A percentile compares a stretch with the other conserved stretches of the same genome.
These are phyloP conservation scores for Phyllosticta citribraziliensis DNA, from an alignment of 2,329 filamentous ascomycete species.

Conservation along the genomic window DNA sequence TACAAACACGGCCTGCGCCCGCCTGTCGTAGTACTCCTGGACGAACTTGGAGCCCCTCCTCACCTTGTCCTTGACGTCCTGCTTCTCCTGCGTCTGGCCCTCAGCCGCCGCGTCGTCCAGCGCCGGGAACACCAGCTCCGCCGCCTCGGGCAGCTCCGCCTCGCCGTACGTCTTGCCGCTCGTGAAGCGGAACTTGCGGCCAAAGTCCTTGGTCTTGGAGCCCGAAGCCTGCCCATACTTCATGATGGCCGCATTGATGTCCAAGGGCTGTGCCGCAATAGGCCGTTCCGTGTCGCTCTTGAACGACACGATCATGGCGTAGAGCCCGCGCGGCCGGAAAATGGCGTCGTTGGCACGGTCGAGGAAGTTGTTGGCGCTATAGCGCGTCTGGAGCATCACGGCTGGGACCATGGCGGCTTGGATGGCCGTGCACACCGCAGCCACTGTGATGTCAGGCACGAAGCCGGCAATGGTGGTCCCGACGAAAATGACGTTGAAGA, in stretches of 20 bases:
- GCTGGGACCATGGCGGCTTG: constrained; percentile 34
- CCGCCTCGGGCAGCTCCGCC: constrained; percentile 30
- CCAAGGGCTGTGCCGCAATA: constrained; percentile 21
- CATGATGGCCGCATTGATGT: constrained; percentile 30
- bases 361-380: constrained; percentile 44
- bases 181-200: constrained; percentile 28
- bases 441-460: constrained; percentile 31
- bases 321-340: constrained; percentile 48
- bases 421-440: constrained; percentile 36
- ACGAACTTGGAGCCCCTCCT: constrained; percentile 31
- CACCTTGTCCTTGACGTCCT: constrained; percentile 19
- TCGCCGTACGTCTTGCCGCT: constrained; percentile 32
- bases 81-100: constrained; percentile 4
- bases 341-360: constrained; percentile 46
- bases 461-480: constrained; percentile 29
- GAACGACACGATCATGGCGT: constrained; percentile 46
- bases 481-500: constrained; percentile 12
- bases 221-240: constrained; percentile 18
- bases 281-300: constrained; percentile 36
- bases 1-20: constrained; percentile 39
- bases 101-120: constrained; percentile 20
- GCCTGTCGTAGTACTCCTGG: constrained; percentile 40
- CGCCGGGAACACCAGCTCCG: constrained; percentile 31
- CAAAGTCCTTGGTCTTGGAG: constrained; percentile 17
- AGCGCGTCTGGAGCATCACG: constrained; percentile 28